Base-by-base conservation (phyloP, 495 filamentous ascomycete species). In the Xylaria acuta region DNA sequence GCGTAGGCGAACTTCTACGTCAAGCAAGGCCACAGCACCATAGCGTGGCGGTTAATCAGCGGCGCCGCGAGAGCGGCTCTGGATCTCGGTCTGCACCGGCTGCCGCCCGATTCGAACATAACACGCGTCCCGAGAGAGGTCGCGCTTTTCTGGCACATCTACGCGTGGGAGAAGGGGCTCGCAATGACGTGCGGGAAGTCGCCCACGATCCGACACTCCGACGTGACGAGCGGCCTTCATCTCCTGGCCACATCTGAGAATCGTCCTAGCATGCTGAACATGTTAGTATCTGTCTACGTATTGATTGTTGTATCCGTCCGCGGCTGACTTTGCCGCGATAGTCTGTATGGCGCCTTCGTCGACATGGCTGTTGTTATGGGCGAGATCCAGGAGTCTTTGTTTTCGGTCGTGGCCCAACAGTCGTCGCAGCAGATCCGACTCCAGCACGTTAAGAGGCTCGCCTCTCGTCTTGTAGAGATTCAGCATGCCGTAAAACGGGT, bases 141-240 rank as follows among this genome's bases (percentile, higher is more conserved):
- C 11, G 64, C 72, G 14, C 73, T 90, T 20, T 93, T 93, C 74
- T 93, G 90, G 90, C 82, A 88, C 22, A 77, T 86, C 16, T 92
- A 92, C 74, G 81, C 84, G 1, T 78, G 89, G 60, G 85, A 91
- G 66, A 90, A 87, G 72, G 84, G 83, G 8, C 78, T 93, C 25
- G 86, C 90, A 0, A 78, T 93, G 47, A 86, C 90, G 4, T 80
- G 90, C 16, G 90, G 91, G 3, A 88, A 89, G 7, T 85, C 89
- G 0, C 85, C 88, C 1, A 78, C 82, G 5, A 87, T 92, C 64
- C 88, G 89, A 34, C 88, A 91, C 72, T 90, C 86, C 72, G 91
- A 92, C 59, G 88, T 92, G 65, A 85, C 86, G 0, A 78, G 68
- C 6, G 41, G 59, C 20, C 69, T 74, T 4, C 41, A 69, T 16